Percentiles rank a stretch among this genome's conserved stretches.
These are phyloP conservation scores for Auricularia cornea DNA, from an alignment of 768 basidiomycete species.

Conservation along the genomic window DNA sequence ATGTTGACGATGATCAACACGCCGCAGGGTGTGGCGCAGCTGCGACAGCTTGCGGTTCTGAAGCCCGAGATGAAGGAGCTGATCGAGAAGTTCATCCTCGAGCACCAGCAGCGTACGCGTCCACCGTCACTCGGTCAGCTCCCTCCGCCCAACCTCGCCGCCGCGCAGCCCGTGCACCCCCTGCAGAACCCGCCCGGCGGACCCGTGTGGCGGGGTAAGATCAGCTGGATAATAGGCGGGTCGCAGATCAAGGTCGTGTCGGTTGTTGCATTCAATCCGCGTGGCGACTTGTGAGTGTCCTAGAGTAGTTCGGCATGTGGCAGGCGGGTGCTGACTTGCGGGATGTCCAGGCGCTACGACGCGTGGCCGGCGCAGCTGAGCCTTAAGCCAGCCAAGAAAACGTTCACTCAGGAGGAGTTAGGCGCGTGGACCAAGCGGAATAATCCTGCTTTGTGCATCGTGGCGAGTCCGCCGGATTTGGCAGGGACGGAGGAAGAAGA, in stretches of 20 bases:
- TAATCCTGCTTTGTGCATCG: conserved; percentile 4
- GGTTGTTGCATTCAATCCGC: neutral
- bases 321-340: neutral
- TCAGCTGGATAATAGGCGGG: neutral
- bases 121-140: neutral
- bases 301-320: neutral
- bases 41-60: neutral
- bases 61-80: neutral
- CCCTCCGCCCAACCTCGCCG: neutral
- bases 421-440: conserved; percentile 4
- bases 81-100: neutral
- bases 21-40: neutral
- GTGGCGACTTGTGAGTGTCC: neutral
- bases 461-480: neutral
- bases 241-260: neutral
- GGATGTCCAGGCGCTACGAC: conserved; percentile 7
- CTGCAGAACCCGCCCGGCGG: neutral
- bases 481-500: conserved; percentile 30
- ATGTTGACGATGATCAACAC: neutral
- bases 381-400: conserved; percentile 2
- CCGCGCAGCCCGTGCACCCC: neutral
- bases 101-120: neutral
- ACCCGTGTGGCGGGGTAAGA: neutral
- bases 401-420: conserved; percentile 2
- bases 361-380: conserved; percentile 7